A percentile compares a stretch with the other conserved stretches of the same genome.
Conservation (phyloP, 2,329 filamentous ascomycete genomes). For the Fusarium falciforme region DNA sequence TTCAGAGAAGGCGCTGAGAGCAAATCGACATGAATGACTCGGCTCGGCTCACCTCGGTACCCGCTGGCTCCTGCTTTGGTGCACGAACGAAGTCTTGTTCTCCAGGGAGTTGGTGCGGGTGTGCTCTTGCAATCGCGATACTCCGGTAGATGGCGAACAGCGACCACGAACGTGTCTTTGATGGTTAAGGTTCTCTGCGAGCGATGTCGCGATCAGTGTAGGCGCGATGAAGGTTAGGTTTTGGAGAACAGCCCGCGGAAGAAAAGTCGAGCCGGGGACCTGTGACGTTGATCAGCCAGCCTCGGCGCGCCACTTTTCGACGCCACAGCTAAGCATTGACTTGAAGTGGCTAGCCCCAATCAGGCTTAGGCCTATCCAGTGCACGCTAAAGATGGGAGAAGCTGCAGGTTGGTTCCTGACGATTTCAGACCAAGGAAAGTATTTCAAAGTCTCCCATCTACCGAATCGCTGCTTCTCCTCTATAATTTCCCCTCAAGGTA, state of each 20-base stretch:
- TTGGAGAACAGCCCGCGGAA: conserved; percentile 17
- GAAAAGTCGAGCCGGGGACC: conserved; percentile 34
- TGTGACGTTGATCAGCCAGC: conserved; percentile 12
- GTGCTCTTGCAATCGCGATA: conserved; percentile 19
- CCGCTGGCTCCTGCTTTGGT: conserved; percentile 33
- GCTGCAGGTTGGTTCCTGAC: conserved; percentile 18
- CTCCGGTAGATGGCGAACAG: conserved; percentile 21
- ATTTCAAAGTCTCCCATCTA: background rate
- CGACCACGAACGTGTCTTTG: conserved; percentile 22
- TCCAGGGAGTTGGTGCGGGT: conserved; percentile 12
- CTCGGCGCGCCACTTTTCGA: conserved; percentile 8
- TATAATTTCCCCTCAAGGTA: background rate
- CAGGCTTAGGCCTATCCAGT: conserved; percentile 4
- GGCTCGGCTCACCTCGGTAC: conserved; percentile 48
- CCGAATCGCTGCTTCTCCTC: background rate
- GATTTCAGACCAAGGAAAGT: conserved; percentile 4
- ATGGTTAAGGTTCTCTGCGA: conserved; percentile 15
- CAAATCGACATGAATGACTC: conserved; percentile 48
- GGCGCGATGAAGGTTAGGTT: conserved; percentile 15
- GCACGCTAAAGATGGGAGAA: conserved; percentile 14
- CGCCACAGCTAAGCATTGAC: conserved; percentile 22
- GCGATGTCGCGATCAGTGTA: conserved; percentile 24
- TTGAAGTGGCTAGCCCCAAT: conserved; percentile 6
- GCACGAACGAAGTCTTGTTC: conserved; percentile 16
- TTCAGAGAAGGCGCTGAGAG: conserved; percentile 41